These are phyloP conservation scores for Pythium apleroticum DNA, from an alignment of 352 stramenopile species.

Conservation along the genomic window DNA sequence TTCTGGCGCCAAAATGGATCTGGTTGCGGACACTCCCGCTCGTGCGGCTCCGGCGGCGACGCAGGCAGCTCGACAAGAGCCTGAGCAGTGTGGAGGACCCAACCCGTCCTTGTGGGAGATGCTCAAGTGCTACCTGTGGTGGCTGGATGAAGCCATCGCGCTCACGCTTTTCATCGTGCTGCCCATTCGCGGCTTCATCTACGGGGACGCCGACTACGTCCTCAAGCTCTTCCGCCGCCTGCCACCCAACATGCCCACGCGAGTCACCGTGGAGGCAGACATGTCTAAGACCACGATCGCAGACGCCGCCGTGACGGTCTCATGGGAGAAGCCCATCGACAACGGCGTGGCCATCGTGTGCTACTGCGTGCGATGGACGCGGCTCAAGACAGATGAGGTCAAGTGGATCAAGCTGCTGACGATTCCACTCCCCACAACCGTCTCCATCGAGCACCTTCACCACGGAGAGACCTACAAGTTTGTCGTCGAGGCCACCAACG, in stretches of 20 bases:
- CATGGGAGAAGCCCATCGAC: slow-evolving; percentile 75
- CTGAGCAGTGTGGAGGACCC: slow-evolving; percentile 1
- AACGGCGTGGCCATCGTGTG: slow-evolving; percentile 83
- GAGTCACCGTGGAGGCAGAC: slow-evolving; percentile 68
- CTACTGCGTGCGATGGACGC: slow-evolving; percentile 82
- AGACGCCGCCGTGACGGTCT: slow-evolving; percentile 59
- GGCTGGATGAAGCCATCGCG: slow-evolving; percentile 81
- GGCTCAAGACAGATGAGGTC: slow-evolving; percentile 69
- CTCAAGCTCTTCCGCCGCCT: slow-evolving; percentile 64
- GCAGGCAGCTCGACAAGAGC: neutral
- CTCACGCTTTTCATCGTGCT: slow-evolving; percentile 74
- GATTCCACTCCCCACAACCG: slow-evolving; percentile 62
- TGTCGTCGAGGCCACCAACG: slow-evolving; percentile 79
- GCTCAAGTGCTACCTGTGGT: slow-evolving; percentile 79
- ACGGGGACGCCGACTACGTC: slow-evolving; percentile 76
- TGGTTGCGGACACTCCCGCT: neutral
- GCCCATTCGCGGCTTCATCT: slow-evolving; percentile 80
- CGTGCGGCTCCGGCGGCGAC: neutral
- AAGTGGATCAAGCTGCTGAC: slow-evolving; percentile 78
- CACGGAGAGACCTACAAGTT: slow-evolving; percentile 87
- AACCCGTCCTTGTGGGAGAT: slow-evolving; percentile 23
- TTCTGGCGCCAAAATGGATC: neutral
- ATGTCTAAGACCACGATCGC: slow-evolving; percentile 54
- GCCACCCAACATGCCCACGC: slow-evolving; percentile 79
- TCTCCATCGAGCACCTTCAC: slow-evolving; percentile 56